Evolutionary conservation across 2,329 filamentous ascomycete species (phyloP), one percentile per base, ranked within the genome.

Genomic region (Didymella sp.): DNA sequence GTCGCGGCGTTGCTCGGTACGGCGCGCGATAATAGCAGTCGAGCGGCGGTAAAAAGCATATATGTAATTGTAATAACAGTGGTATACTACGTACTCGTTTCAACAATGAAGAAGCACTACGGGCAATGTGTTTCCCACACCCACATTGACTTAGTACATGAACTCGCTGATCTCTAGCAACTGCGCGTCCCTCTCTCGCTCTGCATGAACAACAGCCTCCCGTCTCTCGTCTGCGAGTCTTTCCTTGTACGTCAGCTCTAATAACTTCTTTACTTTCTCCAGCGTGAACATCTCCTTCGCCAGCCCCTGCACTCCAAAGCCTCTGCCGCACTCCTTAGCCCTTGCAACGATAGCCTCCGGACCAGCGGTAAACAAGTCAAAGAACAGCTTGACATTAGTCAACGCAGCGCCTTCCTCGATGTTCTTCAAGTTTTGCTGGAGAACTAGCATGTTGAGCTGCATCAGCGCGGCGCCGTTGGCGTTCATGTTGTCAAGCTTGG

Each of bases 371-470:
- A 90, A 92, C 33, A 94, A 75, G 19, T 84, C 82, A 70, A 87
- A 93, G 77, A 89, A 94, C 56, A 85, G 82, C 19, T 85, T 83
- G 1, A 88, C 85, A 31, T 85, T 80, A 4, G 82, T 81, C 25
- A 94, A 80, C 54, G 85, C 82, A 3, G 90, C 88, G 8, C 84
- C 84, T 2, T 85, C 82, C 75, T 95, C 92, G 50, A 99, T 88
- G 64, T 96, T 96, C 80, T 96, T 96, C 52, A 99, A 85, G 69
- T 96, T 97, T 74, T 99, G 95, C 77, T 98, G 94, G 48, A 99
- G 81, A 37, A 99, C 95, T 22, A 97, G 84, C 45, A 97, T 92
- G 74, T 99, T 96, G 69, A 98, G 86, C 74, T 92, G 89, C 86
- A 99, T 92, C 33, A 92, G 86, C n/a, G 88, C 87, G 58, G 89